Percentiles rank a stretch among this genome's conserved stretches.
Conservation (phyloP, 2,329 filamentous ascomycete species). For the Clarireedia monteithiana region DNA sequence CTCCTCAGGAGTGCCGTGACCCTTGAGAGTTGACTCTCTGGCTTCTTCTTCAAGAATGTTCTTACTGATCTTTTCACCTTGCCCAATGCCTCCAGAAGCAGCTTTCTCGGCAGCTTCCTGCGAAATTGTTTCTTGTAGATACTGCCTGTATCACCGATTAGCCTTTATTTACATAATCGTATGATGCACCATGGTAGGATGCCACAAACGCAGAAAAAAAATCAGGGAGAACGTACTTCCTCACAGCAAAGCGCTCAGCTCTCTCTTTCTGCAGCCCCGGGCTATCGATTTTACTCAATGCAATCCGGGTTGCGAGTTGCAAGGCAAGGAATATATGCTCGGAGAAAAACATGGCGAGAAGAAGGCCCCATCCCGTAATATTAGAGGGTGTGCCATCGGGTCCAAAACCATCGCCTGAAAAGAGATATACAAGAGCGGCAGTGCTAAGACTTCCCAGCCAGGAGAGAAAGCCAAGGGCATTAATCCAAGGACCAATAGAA, state of each 20-base stretch:
- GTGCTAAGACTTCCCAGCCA: conserved; percentile 90
- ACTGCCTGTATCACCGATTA: conserved; percentile 19
- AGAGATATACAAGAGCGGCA: conserved; percentile 83
- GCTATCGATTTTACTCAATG: conserved; percentile 74
- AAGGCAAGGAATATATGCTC: conserved; percentile 86
- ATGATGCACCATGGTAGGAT: background rate
- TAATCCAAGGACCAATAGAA: conserved; percentile 88
- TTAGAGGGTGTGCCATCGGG: conserved; percentile 58
- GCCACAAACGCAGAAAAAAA: background rate
- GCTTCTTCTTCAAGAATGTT: conserved; percentile 58
- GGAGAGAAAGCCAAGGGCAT: conserved; percentile 78
- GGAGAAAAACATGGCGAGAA: conserved; percentile 74
- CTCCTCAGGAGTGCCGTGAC: conserved; percentile 44
- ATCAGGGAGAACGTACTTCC: conserved; percentile 52
- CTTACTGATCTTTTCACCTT: conserved; percentile 56
- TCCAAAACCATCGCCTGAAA: conserved; percentile 61
- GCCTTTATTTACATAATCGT: background rate
- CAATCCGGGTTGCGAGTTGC: conserved; percentile 62
- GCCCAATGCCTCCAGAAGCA: conserved; percentile 39
- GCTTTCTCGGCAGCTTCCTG: conserved; percentile 44
- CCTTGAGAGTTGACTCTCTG: conserved; percentile 40
- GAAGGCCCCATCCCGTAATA: conserved; percentile 71
- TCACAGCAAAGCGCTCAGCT: conserved; percentile 69
- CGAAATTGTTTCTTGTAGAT: conserved; percentile 62
- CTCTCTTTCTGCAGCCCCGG: conserved; percentile 81